Base-by-base conservation (phyloP, 371 early-diverging fungal genomes). In the Mortierella sp. region DNA sequence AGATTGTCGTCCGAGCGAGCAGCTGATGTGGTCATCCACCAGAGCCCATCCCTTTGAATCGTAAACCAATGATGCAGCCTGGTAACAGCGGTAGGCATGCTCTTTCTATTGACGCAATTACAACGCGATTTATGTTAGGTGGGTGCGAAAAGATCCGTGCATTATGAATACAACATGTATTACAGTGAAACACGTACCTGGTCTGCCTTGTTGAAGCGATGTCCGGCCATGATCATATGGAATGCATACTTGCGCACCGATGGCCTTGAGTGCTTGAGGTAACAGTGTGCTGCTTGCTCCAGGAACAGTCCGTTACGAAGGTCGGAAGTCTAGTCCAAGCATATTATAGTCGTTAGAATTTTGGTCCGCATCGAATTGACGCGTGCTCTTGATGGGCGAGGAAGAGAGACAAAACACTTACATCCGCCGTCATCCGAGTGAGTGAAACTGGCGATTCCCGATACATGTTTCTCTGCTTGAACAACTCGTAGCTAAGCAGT, bases 261-360 rank as follows among this genome's bases (percentile, higher is more conserved):
- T 0, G 95, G 93, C 11, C 87, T 83, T 26, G 89, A 82, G 1
- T 87, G 75, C 61, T 91, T 90, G 51, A 96, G 74, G 78, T 93
- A 96, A 51, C 95, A 93, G 72, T 94, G 93, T 0, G 97, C 98
- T 0, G 97, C 96, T 82, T 98, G 98, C 81, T 98, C 99, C 54
- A 96, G 84, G 51, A 96, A 93, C 67, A 98, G 81, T 0, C 95
- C 97, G 53, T 94, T 92, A 8, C 95, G 90, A 19, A 96, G 80
- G 77, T 96, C 95, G 5, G 93, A 94, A 43, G 92, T 90, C 89
- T 90, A 79, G 14, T 40, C 79, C 78, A 40, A 6, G 67, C n/a
- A 1, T 46, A 24, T 54, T 21, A 10, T 13, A 71, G 14, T 1
- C 3, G 43, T 54, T 34, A 54, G 71, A 11, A 5, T 43, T 43